A percentile compares a stretch with the other conserved stretches of the same genome.
Evolutionary conservation across 345 rosid genomes (phyloP).

Genomic region (Draba incana): DNA sequence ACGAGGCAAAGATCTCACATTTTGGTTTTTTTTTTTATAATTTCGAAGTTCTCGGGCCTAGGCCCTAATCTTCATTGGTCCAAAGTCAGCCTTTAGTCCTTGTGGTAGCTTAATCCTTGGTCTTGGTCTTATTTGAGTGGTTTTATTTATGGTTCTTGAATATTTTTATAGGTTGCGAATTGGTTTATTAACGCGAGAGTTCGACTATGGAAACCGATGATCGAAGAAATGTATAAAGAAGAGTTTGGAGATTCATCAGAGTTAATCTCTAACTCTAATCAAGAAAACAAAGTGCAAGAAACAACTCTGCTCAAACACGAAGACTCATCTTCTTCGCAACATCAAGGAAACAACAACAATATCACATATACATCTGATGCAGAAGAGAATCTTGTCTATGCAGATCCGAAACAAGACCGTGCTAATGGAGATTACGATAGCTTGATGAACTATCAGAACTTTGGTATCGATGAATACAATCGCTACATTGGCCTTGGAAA

Average conservation of each 20-base stretch:
- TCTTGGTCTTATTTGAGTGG: not conserved
- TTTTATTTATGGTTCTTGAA: slow-evolving; percentile 11
- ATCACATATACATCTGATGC: slow-evolving; percentile 30
- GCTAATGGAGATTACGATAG: slow-evolving; percentile 49
- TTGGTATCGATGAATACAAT: slow-evolving; percentile 73
- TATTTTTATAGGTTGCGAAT: slow-evolving; percentile 63
- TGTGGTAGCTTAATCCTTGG: not conserved
- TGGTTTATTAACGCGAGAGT: slow-evolving; percentile 96
- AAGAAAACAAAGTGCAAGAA: slow-evolving; percentile 64
- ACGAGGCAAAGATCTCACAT: not conserved
- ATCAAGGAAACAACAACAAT: slow-evolving; percentile 40
- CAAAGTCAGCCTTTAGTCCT: no score
- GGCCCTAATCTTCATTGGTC: no score
- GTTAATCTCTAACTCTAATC: slow-evolving; percentile 66
- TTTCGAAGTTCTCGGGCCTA: no score
- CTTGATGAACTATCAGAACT: slow-evolving; percentile 58
- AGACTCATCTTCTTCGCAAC: slow-evolving; percentile 34
- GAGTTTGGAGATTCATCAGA: slow-evolving; percentile 72
- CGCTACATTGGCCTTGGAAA: slow-evolving; percentile 64
- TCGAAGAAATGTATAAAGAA: slow-evolving; percentile 96
- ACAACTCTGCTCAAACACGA: slow-evolving; percentile 58
- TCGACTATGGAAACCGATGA: slow-evolving; percentile 97
- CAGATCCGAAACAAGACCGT: slow-evolving; percentile 44
- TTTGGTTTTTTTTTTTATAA: not conserved
- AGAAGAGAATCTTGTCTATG: slow-evolving; percentile 26